Conservation (phyloP, 495 filamentous ascomycete genomes). For the Penicillium mononematosum region DNA sequence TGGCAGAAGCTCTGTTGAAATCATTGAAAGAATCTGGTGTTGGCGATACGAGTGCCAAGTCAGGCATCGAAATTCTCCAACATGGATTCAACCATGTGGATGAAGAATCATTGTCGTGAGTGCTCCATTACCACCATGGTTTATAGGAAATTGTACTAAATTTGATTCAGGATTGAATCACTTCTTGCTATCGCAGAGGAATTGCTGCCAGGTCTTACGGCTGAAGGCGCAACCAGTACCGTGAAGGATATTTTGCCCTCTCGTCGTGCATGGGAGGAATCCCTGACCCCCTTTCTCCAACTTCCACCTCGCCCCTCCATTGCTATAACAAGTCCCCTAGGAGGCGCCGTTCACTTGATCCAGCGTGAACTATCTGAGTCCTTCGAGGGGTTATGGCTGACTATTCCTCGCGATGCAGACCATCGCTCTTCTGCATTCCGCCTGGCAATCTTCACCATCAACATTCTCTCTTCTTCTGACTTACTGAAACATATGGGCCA, state of each 20-base stretch:
- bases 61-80: constrained; percentile 51
- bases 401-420: constrained; percentile 56
- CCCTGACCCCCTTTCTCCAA: constrained; percentile 60
- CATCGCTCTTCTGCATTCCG: constrained; percentile 72
- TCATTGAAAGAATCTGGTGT: constrained; percentile 40
- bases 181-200: constrained; percentile 54
- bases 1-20: constrained; percentile 46
- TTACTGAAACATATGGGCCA: constrained; percentile 28
- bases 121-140: constrained; percentile 2
- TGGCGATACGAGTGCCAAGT: constrained; percentile 39
- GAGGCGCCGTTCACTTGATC: constrained; percentile 67
- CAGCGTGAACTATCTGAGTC: constrained; percentile 33
- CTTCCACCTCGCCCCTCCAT: constrained; percentile 58
- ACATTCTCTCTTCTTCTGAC: constrained; percentile 47
- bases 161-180: constrained; percentile 46
- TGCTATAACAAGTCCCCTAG: constrained; percentile 68
- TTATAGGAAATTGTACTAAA: constrained; percentile 14
- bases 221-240: constrained; percentile 29
- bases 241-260: constrained; percentile 51
- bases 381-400: constrained; percentile 27
- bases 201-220: constrained; percentile 42
- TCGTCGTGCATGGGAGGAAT: constrained; percentile 45
- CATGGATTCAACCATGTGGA: constrained; percentile 51
- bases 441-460: constrained; percentile 64
- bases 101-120: constrained; percentile 54